Evolutionary conservation across 495 filamentous ascomycete species (phyloP).

Genomic region (Bathelium albidoporum): DNA sequence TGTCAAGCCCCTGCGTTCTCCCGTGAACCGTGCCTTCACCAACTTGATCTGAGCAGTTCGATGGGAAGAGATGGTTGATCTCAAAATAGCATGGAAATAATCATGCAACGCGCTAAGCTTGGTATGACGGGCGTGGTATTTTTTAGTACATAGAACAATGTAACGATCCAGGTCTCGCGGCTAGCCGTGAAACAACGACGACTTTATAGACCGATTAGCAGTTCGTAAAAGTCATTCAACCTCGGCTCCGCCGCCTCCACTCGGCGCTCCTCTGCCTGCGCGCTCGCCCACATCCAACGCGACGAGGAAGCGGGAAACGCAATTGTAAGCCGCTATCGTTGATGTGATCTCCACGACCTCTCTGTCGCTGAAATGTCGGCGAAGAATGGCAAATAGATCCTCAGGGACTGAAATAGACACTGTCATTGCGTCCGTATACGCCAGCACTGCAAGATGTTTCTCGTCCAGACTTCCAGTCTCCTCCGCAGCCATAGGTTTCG

Average conservation of each 20-base stretch:
- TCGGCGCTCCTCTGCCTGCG: not conserved
- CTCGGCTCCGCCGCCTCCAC: not conserved
- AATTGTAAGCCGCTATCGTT: slow-evolving; percentile 39
- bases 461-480: slow-evolving; percentile 35
- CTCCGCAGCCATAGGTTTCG: slow-evolving; percentile 17
- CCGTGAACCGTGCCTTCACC: slow-evolving; percentile 86
- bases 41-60: slow-evolving; percentile 57
- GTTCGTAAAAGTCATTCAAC: not conserved
- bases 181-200: not conserved
- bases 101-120: not conserved
- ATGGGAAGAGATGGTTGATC: not conserved
- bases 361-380: slow-evolving; percentile 47
- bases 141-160: not conserved
- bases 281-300: slow-evolving; percentile 24
- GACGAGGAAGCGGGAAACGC: slow-evolving; percentile 21
- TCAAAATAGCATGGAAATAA: not conserved
- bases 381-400: slow-evolving; percentile 50
- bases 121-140: not conserved
- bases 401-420: slow-evolving; percentile 52
- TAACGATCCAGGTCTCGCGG: not conserved
- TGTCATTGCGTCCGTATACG: slow-evolving; percentile 70
- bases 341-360: slow-evolving; percentile 70
- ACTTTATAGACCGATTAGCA: not conserved
- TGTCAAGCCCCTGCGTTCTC: slow-evolving; percentile 75
- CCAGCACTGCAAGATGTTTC: slow-evolving; percentile 54